A percentile compares a stretch with the other conserved stretches of the same genome.
phyloP scores from a whole-genome alignment of 2,329 filamentous ascomycete genomes.

The Ustulina deusta region DNA sequence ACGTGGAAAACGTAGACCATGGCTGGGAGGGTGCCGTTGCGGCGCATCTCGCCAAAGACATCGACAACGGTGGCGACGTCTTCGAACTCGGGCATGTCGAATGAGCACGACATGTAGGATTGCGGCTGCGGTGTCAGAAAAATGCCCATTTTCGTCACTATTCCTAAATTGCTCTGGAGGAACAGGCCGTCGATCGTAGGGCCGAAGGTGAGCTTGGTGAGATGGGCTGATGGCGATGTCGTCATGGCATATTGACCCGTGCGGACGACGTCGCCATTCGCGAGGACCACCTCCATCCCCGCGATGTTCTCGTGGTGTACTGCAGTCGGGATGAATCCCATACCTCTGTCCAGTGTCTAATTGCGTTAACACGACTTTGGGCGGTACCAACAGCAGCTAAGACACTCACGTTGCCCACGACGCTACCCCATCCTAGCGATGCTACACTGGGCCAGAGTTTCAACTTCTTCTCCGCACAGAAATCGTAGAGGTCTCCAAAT shows the following conservation, averaged over 20 bases:
- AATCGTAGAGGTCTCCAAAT: slow-evolving; percentile 58
- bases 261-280: slow-evolving; percentile 57
- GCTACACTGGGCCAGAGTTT: slow-evolving; percentile 62
- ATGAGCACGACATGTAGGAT: slow-evolving; percentile 60
- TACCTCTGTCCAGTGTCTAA: slow-evolving; percentile 58
- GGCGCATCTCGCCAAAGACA: slow-evolving; percentile 57
- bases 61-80: slow-evolving; percentile 60
- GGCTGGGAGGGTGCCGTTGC: slow-evolving; percentile 57
- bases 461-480: slow-evolving; percentile 55
- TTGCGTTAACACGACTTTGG: slow-evolving; percentile 7
- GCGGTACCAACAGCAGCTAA: neutral
- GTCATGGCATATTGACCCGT: slow-evolving; percentile 59
- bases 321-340: slow-evolving; percentile 53
- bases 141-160: slow-evolving; percentile 68
- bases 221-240: slow-evolving; percentile 55
- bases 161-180: slow-evolving; percentile 64
- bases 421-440: slow-evolving; percentile 62
- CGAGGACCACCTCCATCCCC: slow-evolving; percentile 59
- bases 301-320: slow-evolving; percentile 60
- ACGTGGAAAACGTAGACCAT: slow-evolving; percentile 60
- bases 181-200: slow-evolving; percentile 62
- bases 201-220: slow-evolving; percentile 56
- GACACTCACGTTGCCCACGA: slow-evolving; percentile 60
- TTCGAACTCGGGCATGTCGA: slow-evolving; percentile 59
- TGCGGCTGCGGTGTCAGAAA: slow-evolving; percentile 56